These are phyloP conservation scores for Trichophyton rubrum DNA, from an alignment of 2,329 filamentous ascomycete species.

Conservation along the genomic window DNA sequence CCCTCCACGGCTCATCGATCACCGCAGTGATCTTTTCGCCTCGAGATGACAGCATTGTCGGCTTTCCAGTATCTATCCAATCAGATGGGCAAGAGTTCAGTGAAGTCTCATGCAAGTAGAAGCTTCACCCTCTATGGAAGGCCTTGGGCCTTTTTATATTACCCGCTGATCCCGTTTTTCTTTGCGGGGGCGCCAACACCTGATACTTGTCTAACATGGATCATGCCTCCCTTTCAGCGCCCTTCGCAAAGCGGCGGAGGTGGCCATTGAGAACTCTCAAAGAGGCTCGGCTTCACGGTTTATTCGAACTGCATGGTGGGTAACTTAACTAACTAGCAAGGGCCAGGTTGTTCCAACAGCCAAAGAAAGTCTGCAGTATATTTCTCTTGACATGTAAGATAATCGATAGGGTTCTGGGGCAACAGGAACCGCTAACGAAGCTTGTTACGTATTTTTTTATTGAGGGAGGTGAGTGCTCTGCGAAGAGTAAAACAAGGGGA, in stretches of 20 bases:
- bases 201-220: not conserved
- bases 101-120: too few relatives aligned
- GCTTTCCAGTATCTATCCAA: too few relatives aligned
- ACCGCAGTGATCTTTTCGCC: constrained; percentile 16
- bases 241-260: not conserved
- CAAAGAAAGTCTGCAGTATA: too few relatives aligned
- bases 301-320: not conserved
- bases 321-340: not conserved
- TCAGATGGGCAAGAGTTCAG: too few relatives aligned
- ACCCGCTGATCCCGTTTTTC: not conserved
- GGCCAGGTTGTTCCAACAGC: too few relatives aligned
- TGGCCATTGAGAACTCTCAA: not conserved
- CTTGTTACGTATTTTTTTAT: too few relatives aligned
- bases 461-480: too few relatives aligned
- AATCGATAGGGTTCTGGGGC: too few relatives aligned
- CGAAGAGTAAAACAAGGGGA: not conserved
- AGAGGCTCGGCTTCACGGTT: not conserved
- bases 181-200: not conserved
- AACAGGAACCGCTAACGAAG: too few relatives aligned
- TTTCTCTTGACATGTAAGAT: too few relatives aligned
- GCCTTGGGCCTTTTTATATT: not conserved
- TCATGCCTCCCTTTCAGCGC: not conserved
- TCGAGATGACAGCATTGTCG: constrained; percentile 20
- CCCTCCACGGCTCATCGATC: constrained; percentile 20
- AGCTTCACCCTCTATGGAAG: not conserved